Base-by-base conservation (phyloP, 2,329 filamentous ascomycete genomes). In the Beauveria rudraprayagi region DNA sequence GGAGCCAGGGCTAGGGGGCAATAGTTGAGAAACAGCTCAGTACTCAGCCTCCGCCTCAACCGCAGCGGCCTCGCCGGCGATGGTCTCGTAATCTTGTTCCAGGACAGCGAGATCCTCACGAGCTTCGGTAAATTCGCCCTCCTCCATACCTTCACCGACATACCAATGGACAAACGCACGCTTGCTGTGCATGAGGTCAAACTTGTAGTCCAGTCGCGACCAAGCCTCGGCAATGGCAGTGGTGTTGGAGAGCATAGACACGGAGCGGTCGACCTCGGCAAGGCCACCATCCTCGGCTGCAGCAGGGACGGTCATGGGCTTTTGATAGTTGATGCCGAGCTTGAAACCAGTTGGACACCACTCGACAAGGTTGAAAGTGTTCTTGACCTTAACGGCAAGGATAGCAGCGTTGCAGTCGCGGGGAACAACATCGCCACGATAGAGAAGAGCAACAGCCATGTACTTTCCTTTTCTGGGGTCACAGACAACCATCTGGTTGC, bases 91-190 rank as follows among this genome's bases (percentile, higher is more conserved):
- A 70, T 93, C 90, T 80, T 88, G 90, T 81, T 93, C 90, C 40
- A 94, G 80, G 53, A 90, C 90, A 65, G 90, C 90, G 63, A 94
- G 80, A 73, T 94, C 90, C 79, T 94, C 90, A 68, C 90, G 87
- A 64, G 90, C 90, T 77, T 94, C 90, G 65, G 87, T 89, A 79
- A 94, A 94, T 76, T 94, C 90, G 69, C 90, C 90, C 75, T 94
- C 90, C 79, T 94, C 90, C 90, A 94, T 94, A 78, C 90, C 90
- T 78, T 94, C 90, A 66, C 90, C 90, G 59, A 94, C 90, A 67
- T 90, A 90, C 87, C 87, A 89, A 77, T 90, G 86, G 51, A 89
- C 86, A 69, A 90, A 89, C 63, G 87, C 86, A 67, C 87, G 86
- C 83, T 89, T 89, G 77, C 82, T 86, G 81, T 89, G 88, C 87